These are phyloP conservation scores for Podospora didyma DNA, from an alignment of 495 filamentous ascomycete species.

Conservation along the genomic window DNA sequence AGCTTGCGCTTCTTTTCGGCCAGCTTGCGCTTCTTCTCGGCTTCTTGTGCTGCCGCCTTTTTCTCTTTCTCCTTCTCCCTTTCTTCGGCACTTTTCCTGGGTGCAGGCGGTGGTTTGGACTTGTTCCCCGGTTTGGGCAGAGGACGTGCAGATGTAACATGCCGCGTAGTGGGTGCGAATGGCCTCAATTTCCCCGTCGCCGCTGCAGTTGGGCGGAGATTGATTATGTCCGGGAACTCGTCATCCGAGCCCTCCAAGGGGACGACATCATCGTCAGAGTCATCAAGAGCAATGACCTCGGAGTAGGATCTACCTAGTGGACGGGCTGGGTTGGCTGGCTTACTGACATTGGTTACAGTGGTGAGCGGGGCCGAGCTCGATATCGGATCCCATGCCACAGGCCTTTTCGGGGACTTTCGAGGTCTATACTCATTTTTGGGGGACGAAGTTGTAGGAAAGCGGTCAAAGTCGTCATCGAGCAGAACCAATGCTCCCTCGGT, in stretches of 20 bases:
- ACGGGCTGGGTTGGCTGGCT: background rate
- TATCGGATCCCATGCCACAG: conserved; percentile 42
- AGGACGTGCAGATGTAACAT: background rate
- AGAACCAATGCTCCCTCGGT: too few relatives aligned
- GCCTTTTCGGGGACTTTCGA: conserved; percentile 11
- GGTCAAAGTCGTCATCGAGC: background rate
- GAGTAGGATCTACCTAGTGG: conserved; percentile 14
- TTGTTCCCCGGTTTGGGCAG: conserved; percentile 1
- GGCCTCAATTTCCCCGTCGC: conserved; percentile 13
- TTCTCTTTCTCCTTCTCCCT: conserved; percentile 30
- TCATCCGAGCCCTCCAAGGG: conserved; percentile 19
- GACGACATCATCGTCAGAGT: conserved; percentile 25
- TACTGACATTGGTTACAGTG: conserved; percentile 3
- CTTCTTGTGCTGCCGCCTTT: conserved; percentile 33
- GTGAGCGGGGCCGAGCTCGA: conserved; percentile 43
- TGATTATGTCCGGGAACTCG: conserved; percentile 37
- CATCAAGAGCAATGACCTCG: conserved; percentile 22
- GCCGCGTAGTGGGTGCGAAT: background rate
- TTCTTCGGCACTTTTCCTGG: conserved; percentile 32
- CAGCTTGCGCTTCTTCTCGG: conserved; percentile 53
- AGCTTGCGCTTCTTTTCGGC: too few relatives aligned
- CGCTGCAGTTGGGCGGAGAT: conserved; percentile 23
- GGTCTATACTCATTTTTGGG: background rate
- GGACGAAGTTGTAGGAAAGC: background rate
- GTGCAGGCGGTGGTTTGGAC: conserved; percentile 6